Percentiles rank a stretch among this genome's conserved stretches.
These are phyloP conservation scores for Meripilus lineatus DNA, from an alignment of 1,284 basidiomycete species.

Conservation along the genomic window DNA sequence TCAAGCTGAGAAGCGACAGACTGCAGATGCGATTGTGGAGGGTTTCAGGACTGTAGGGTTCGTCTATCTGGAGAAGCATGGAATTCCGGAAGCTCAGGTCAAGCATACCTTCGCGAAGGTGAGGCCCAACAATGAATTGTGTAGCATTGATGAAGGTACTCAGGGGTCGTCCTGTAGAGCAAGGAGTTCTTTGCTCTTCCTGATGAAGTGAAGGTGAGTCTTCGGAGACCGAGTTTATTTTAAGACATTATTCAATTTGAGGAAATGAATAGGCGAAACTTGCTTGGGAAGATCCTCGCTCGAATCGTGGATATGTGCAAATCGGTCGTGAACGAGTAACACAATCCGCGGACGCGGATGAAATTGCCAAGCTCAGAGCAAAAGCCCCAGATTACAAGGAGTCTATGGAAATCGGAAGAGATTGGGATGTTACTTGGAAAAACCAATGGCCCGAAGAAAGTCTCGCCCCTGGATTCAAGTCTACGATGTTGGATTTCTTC, in stretches of 20 bases:
- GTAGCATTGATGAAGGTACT: background rate
- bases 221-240: background rate
- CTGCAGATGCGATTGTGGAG: slow-evolving; percentile 66
- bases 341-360: slow-evolving; percentile 62
- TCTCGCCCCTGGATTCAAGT: slow-evolving; percentile 63
- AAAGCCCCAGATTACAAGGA: slow-evolving; percentile 80
- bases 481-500: slow-evolving; percentile 71
- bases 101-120: slow-evolving; percentile 62
- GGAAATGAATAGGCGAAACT: slow-evolving; percentile 41
- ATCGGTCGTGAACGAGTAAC: slow-evolving; percentile 80
- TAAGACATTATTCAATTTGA: slow-evolving; percentile 7
- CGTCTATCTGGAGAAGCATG: slow-evolving; percentile 68
- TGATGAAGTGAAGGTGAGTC: slow-evolving; percentile 51
- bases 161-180: slow-evolving; percentile 40
- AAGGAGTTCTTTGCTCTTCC: slow-evolving; percentile 70
- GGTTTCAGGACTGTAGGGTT: slow-evolving; percentile 79
- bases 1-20: slow-evolving; percentile 49
- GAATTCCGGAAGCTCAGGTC: slow-evolving; percentile 50
- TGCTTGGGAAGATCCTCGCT: slow-evolving; percentile 77
- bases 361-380: slow-evolving; percentile 68
- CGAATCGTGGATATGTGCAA: slow-evolving; percentile 79
- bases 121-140: slow-evolving; percentile 5
- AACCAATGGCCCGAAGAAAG: slow-evolving; percentile 75
- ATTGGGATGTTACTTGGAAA: slow-evolving; percentile 70
- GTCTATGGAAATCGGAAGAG: slow-evolving; percentile 80